These are phyloP conservation scores for Globisporangium megalacanthum DNA, from an alignment of 352 stramenopile species.

Conservation along the genomic window DNA sequence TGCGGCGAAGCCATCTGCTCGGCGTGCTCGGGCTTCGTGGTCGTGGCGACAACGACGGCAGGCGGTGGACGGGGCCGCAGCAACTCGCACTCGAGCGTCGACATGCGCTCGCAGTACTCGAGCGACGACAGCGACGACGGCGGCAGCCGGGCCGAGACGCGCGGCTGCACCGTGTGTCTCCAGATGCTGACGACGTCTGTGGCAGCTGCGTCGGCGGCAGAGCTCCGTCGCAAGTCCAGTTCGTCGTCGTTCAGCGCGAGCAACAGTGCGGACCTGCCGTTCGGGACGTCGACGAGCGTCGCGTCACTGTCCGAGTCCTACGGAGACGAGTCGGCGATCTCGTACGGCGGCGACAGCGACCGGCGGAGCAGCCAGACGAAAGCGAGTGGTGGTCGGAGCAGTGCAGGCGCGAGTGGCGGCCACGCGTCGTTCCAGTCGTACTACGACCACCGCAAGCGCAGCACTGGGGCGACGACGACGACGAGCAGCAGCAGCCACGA, in stretches of 20 bases:
- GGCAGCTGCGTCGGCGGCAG: background rate
- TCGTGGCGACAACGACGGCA: background rate
- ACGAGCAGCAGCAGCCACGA: slow-evolving; percentile 8
- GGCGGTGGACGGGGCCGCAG: slow-evolving; percentile 3
- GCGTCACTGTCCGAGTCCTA: slow-evolving; percentile 7
- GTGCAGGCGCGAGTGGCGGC: background rate
- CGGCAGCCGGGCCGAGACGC: slow-evolving; percentile 21
- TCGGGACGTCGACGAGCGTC: slow-evolving; percentile 7
- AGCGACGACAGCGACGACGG: slow-evolving; percentile 12
- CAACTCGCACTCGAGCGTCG: slow-evolving; percentile 14
- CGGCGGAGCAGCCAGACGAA: slow-evolving; percentile 10
- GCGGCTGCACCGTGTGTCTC: slow-evolving; percentile 22
- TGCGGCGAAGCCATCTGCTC: slow-evolving; percentile 61
- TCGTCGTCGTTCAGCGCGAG: slow-evolving; percentile 12
- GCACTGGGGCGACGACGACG: slow-evolving; percentile 2
- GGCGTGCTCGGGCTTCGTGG: slow-evolving; percentile 57
- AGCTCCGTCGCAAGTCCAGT: slow-evolving; percentile 8
- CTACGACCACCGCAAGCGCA: slow-evolving; percentile 16
- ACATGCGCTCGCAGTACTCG: slow-evolving; percentile 13
- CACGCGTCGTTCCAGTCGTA: slow-evolving; percentile 21
- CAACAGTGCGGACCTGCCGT: slow-evolving; percentile 3
- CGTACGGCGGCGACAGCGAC: slow-evolving; percentile 15
- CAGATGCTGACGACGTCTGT: slow-evolving; percentile 4
- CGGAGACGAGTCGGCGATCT: slow-evolving; percentile 13
- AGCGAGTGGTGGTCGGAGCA: slow-evolving; percentile 7